Evolutionary conservation across 2,329 filamentous ascomycete species (phyloP), one percentile per base, ranked within the genome.

Genomic region (Sphaerulina vaccinii): DNA sequence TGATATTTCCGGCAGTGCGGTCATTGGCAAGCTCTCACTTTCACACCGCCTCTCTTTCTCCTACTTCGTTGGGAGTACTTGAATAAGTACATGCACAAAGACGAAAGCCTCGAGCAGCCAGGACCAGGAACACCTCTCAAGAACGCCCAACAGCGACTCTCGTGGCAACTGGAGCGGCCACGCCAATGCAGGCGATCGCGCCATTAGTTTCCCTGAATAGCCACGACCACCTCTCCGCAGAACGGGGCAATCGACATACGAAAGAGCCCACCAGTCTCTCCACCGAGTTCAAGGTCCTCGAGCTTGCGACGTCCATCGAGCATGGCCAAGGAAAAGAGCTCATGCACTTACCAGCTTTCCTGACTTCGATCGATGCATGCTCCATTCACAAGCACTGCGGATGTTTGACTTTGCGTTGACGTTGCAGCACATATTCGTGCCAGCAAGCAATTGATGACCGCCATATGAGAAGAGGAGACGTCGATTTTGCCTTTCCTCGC

Each of bases 81-180:
- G 45, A 36, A 13, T n/a, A 15, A 18, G 24, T 32, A 52, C 42
- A 36, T 47, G 49, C 49, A 52, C 49, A 18, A 37, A 38, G 29
- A 21, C 33, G 37, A 18, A 41, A 47, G 32, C 22, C 19, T 32
- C 5, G 40, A 44, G 42, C n/a, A 29, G 22, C 21, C 36, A 32
- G 13, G 32, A 33, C 22, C 49, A 51, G 49, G 35, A 33, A 51
- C 41, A 40, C 16, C n/a, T 23, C 47, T 24, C 16, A 9, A 42
- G 21, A 15, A 23, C 15, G 32, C 42, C 23, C 32, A n/a, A n/a
- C n/a, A n/a, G 24, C 24, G 24, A 6, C 24, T 6, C 24, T 38
- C 42, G 49, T 44, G 49, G 42, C 37, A 38, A 15, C 22, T 33
- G 35, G 38, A 33, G 24, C 21, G 23, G 43, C 43, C 32, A 23